Evolutionary conservation across 2,329 filamentous ascomycete genomes (phyloP), one percentile per base, ranked within the genome.

Genomic region (Pleoardoris graminearum): DNA sequence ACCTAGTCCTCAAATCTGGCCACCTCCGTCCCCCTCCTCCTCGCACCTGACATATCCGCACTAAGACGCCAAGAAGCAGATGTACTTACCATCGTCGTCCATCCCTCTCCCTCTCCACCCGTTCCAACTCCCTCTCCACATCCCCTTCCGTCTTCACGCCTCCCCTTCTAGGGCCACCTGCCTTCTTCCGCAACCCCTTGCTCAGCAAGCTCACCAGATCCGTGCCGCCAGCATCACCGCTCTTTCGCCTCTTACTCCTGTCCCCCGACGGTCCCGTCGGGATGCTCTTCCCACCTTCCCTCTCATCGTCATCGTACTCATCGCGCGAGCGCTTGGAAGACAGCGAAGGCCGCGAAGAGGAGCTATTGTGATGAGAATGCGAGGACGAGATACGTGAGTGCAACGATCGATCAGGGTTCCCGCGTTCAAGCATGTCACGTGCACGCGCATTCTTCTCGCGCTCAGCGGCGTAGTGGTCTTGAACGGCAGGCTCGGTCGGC

Each of bases 401-500:
- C 7, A 66, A 21, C 14, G 50, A 32, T 16, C 48, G 48, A 12
- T 44, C 37, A 19, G 58, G 51, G 29, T 41, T 5, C 51, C 54
- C 38, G 14, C 64, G 61, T 27, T 67, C 61, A 12, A 61, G 61
- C 21, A 68, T 66, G 19, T 68, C 68, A 7, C 69, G 62, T 47
- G 69, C 68, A 1, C 67, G 60, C 12, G 64, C 65, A n/a, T 72
- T 69, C 17, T 58, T 63, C 66, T 89, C 86, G 19, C 87, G 83
- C 70, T 90, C 87, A 0, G 86, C 76, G 1, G 87, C 86, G 69
- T 89, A 86, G n/a, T 83, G 79, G 58, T 88, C 85, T 50, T 66
- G 63, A 11, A 58, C 41, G 1, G 60, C 55, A 8, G 63, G 38
- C 7, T 53, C 52, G 12, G 51, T 45, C 5, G 51, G 49, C 16